Evolutionary conservation across 805 yeast genomes (phyloP).

Genomic region (Wickerhamomyces chaumierensis): DNA sequence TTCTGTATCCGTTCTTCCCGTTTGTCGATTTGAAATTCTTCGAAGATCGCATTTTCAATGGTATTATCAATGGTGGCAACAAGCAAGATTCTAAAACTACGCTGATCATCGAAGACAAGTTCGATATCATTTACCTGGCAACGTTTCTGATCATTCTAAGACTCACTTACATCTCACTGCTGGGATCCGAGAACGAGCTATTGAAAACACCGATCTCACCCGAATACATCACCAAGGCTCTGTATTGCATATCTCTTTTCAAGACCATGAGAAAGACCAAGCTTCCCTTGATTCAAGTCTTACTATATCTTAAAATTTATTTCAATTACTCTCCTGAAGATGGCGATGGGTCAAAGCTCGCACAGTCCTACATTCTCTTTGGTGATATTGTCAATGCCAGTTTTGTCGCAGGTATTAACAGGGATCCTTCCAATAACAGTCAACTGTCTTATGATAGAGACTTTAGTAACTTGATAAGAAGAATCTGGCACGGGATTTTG

Average conservation of each 20-base stretch:
- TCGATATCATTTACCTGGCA: constrained; percentile 30
- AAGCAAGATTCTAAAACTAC: constrained; percentile 9
- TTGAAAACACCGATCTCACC: constrained; percentile 27
- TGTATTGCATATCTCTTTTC: constrained; percentile 29
- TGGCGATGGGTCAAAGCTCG: constrained; percentile 34
- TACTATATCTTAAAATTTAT: constrained; percentile 30
- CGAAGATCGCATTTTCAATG: constrained; percentile 15
- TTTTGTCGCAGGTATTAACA: constrained; percentile 31
- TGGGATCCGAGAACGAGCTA: constrained; percentile 17
- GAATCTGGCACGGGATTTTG: constrained; percentile 15
- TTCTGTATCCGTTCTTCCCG: constrained; percentile 38
- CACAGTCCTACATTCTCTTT: constrained; percentile 27
- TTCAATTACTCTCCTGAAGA: constrained; percentile 34
- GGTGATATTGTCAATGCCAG: constrained; percentile 33
- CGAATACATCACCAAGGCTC: constrained; percentile 26
- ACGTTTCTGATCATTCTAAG: constrained; percentile 29
- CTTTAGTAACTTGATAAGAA: constrained; percentile 14
- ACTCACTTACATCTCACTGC: constrained; percentile 29
- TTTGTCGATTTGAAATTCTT: constrained; percentile 30
- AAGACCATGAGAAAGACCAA: constrained; percentile 27
- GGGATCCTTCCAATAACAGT: constrained; percentile 29
- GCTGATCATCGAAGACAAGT: constrained; percentile 25
- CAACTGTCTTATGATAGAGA: constrained; percentile 10
- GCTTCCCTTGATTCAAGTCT: constrained; percentile 30
- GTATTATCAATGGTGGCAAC: constrained; percentile 16